Evolutionary conservation across 2,329 filamentous ascomycete genomes (phyloP), one percentile per base, ranked within the genome.

Genomic region (Drechslera avenae): DNA sequence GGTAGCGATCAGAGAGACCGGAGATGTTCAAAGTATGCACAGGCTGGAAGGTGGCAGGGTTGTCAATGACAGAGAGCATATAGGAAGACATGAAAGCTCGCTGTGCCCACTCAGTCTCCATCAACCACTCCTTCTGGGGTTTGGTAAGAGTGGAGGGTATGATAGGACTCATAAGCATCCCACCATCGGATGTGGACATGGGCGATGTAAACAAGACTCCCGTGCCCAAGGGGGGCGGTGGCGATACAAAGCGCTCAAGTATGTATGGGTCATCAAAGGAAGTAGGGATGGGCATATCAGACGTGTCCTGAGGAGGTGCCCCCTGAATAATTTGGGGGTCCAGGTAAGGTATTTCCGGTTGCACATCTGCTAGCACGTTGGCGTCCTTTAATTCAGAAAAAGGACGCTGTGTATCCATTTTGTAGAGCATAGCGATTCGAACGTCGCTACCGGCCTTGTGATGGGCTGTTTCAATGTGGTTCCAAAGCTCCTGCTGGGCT

Each of bases 91-190:
- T 76, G 65, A 89, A 86, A 14, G 86, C 86, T 45, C 82, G 77
- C 57, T 89, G 86, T 5, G 86, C 86, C 84, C 86, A 88, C 44
- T 85, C 82, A 3, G 85, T 83, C 66, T 89, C 86, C 31, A 87
- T 73, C 1, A 90, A 71, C 83, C 87, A 86, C 68, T 88, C 85
- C 44, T 81, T 83, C 66, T 90, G 87, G n/a, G 82, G 77, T 50
- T 77, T 78, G 1, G 81, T 83, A n/a, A 89, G 78, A 26, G 76
- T 73, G 2, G 76, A 74, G 3, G 85, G 85, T 33, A 80, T 78
- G n/a, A 86, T 66, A 4, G 72, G 64, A 45, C 57, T 63, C 44
- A 60, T 53, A 55, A 66, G 57, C 50, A 62, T 58, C 39, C 57
- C 54, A 48, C 59, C 52, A 46, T 64, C 60, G 32, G 54, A 26